phyloP scores from a whole-genome alignment of 208 protist species.

The Acanthamoeba rhysodes region DNA sequence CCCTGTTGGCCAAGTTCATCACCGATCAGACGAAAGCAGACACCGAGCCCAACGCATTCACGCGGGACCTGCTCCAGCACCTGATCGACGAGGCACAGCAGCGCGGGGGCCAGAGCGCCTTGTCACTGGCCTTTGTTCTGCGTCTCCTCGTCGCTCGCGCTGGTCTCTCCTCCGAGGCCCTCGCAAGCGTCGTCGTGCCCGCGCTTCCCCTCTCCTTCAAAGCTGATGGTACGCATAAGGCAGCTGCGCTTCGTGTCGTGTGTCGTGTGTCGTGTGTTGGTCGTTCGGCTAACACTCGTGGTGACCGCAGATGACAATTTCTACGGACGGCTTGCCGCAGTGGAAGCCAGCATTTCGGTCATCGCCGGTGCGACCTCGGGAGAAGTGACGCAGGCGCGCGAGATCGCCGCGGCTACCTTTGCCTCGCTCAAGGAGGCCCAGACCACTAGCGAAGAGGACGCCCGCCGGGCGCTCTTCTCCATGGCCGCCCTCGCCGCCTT shows the following conservation, averaged over 20 bases:
- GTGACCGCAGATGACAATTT: neutral
- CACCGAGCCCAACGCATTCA: neutral
- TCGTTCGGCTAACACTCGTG: neutral
- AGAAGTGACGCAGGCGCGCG: neutral
- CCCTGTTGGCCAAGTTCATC: neutral
- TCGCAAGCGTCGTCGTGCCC: neutral
- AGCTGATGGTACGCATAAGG: neutral
- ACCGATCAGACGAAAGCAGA: neutral
- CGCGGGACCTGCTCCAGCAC: neutral
- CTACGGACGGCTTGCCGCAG: neutral
- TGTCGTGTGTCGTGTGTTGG: neutral
- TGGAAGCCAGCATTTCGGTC: constrained; percentile 15
- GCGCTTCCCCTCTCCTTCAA: neutral
- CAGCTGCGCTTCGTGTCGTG: neutral
- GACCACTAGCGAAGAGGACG: constrained; percentile 15
- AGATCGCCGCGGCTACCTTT: constrained; percentile 37
- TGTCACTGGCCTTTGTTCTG: constrained; percentile 13
- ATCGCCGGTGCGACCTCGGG: neutral
- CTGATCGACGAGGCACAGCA: constrained; percentile 27
- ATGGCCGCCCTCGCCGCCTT: constrained; percentile 35
- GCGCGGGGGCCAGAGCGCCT: neutral
- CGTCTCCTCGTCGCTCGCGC: constrained; percentile 1
- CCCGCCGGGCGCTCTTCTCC: neutral
- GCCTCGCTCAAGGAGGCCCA: constrained; percentile 51
- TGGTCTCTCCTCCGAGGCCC: neutral